These are phyloP conservation scores for Nemania abortiva DNA, from an alignment of 2,329 filamentous ascomycete genomes.

Conservation along the genomic window DNA sequence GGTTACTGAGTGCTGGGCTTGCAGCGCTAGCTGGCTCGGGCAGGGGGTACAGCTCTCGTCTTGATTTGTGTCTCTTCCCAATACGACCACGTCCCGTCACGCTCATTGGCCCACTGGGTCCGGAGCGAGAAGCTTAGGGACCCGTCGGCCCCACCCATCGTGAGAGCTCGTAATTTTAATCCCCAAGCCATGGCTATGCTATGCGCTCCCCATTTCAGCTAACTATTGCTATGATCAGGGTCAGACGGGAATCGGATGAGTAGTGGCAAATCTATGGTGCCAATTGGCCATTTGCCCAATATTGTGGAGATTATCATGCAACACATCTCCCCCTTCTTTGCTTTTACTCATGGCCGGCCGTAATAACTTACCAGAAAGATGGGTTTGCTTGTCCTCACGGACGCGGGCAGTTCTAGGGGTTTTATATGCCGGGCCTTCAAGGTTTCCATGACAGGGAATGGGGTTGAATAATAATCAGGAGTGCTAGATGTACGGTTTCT, in stretches of 20 bases:
- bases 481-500: not conserved
- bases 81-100: slow-evolving; percentile 34
- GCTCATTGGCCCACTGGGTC: slow-evolving; percentile 26
- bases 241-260: slow-evolving; percentile 27
- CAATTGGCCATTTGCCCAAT: slow-evolving; percentile 10
- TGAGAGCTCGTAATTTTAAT: slow-evolving; percentile 36
- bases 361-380: slow-evolving; percentile 7
- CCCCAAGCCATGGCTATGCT: slow-evolving; percentile 31
- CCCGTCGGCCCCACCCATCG: slow-evolving; percentile 9
- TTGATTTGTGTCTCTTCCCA: slow-evolving; percentile 37
- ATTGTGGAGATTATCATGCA: slow-evolving; percentile 33
- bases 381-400: not conserved
- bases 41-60: slow-evolving; percentile 19
- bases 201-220: slow-evolving; percentile 30
- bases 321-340: not conserved
- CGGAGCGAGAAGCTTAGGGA: not conserved
- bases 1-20: not conserved
- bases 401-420: not conserved
- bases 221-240: slow-evolving; percentile 24
- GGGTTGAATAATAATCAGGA: too few relatives aligned
- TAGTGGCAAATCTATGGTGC: not conserved
- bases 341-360: not conserved
- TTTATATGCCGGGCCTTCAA: not conserved
- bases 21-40: slow-evolving; percentile 2
- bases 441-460: not conserved